These are phyloP conservation scores for Chrysoporthe puriensis DNA, from an alignment of 2,329 filamentous ascomycete species.

Conservation along the genomic window DNA sequence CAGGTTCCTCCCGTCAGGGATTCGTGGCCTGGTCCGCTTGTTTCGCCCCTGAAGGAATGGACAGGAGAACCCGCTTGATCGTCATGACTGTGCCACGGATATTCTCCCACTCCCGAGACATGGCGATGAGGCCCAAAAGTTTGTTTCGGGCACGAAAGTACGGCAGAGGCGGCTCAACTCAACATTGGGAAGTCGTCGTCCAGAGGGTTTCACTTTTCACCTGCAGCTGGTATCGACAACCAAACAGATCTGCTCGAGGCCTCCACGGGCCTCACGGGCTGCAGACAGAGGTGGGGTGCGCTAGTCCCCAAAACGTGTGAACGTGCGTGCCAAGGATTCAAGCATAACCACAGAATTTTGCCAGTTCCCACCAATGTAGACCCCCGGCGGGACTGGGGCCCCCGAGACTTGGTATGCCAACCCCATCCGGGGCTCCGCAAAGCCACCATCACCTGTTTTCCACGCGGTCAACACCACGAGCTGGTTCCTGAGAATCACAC, in stretches of 20 bases:
- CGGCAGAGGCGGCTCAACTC: no score
- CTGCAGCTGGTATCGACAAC: neutral
- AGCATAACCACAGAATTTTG: neutral
- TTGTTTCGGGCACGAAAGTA: no score
- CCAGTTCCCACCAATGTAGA: constrained; percentile 1
- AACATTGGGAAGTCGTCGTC: no score
- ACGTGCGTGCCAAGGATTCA: neutral
- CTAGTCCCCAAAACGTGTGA: neutral
- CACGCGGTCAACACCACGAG: constrained; percentile 3
- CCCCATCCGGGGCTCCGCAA: constrained; percentile 9
- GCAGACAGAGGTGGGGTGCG: neutral
- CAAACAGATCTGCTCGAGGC: neutral
- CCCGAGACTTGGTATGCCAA: constrained; percentile 1
- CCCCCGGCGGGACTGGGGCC: neutral
- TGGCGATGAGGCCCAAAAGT: no score
- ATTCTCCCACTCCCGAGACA: no score
- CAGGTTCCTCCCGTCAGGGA: neutral
- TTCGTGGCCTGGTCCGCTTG: neutral
- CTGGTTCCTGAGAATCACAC: neutral
- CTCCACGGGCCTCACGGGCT: neutral
- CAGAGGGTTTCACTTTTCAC: neutral
- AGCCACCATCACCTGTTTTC: neutral
- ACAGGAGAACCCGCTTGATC: neutral
- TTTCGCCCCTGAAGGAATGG: neutral
- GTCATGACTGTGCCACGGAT: no score